Evolutionary conservation across 2,329 filamentous ascomycete species (phyloP).

Genomic region (Bisporella sp.): DNA sequence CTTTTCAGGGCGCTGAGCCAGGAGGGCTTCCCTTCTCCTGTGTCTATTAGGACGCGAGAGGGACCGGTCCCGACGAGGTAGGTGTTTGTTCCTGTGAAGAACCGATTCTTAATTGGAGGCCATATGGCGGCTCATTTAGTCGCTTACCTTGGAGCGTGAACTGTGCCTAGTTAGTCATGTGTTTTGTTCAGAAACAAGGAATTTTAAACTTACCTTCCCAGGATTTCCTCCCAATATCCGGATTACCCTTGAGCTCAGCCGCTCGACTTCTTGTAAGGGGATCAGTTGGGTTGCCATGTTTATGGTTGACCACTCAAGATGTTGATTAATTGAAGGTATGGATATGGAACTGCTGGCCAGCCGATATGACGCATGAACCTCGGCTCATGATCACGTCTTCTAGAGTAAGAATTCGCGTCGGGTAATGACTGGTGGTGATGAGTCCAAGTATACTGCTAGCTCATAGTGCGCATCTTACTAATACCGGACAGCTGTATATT

Average conservation of each 20-base stretch:
- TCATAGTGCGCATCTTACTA: no score
- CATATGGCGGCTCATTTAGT: slow-evolving; percentile 29
- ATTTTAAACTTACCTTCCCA: slow-evolving; percentile 54
- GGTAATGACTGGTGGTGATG: no score
- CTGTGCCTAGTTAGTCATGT: slow-evolving; percentile 24
- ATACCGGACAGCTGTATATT: no score
- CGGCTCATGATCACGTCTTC: no score
- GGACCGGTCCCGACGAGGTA: slow-evolving; percentile 78
- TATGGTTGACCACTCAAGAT: not conserved
- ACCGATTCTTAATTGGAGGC: slow-evolving; percentile 25
- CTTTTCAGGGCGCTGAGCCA: slow-evolving; percentile 64
- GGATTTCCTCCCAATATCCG: slow-evolving; percentile 88
- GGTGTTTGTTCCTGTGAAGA: slow-evolving; percentile 78
- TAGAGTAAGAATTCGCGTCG: no score
- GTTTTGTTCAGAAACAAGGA: not conserved
- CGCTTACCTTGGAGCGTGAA: slow-evolving; percentile 54
- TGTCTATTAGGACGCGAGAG: slow-evolving; percentile 77
- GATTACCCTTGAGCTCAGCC: slow-evolving; percentile 70
- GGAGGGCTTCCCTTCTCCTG: slow-evolving; percentile 65
- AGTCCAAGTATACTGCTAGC: no score
- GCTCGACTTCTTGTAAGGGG: slow-evolving; percentile 62
- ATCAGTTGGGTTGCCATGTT: slow-evolving; percentile 26
- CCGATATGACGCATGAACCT: no score
- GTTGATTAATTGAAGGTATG: not conserved
- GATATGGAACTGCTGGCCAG: not conserved